Evolutionary conservation across 2,329 filamentous ascomycete genomes (phyloP).

Genomic region (Cladophialophora carrionii): DNA sequence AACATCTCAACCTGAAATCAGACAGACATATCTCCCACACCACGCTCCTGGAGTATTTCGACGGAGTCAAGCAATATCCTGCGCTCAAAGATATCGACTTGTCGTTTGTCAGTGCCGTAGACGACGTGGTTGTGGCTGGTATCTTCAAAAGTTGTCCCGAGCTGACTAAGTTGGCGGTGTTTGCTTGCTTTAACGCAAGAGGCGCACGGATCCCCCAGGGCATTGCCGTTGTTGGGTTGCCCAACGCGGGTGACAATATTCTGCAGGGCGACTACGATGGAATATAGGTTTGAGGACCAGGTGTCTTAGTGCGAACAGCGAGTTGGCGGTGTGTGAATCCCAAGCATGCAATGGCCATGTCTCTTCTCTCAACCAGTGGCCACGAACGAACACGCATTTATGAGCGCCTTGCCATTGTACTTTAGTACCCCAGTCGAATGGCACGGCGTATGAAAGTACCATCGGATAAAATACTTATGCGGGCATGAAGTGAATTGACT

Average conservation of each 20-base stretch:
- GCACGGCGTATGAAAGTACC: not conserved
- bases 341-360: not conserved
- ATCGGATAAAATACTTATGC: not conserved
- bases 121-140: conserved; percentile 50
- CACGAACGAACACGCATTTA: not conserved
- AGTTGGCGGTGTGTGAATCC: not conserved
- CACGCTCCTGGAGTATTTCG: conserved; percentile 76
- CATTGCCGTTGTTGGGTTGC: conserved; percentile 63
- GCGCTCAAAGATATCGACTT: conserved; percentile 73
- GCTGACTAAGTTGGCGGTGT: conserved; percentile 61
- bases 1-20: conserved; percentile 74
- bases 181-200: conserved; percentile 64
- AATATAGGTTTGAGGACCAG: not conserved
- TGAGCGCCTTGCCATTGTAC: not conserved
- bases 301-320: not conserved
- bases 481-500: not conserved
- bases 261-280: conserved; percentile 33
- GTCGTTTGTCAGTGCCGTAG: conserved; percentile 62
- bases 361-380: not conserved
- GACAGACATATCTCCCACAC: conserved; percentile 77
- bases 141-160: conserved; percentile 53
- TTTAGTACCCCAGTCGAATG: not conserved
- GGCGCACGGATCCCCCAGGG: conserved; percentile 60
- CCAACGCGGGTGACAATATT: conserved; percentile 61
- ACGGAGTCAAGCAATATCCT: conserved; percentile 65